Percentiles rank a stretch among this genome's conserved stretches.
Conservation (phyloP, 768 basidiomycete species). For the Royoungia palumana region DNA sequence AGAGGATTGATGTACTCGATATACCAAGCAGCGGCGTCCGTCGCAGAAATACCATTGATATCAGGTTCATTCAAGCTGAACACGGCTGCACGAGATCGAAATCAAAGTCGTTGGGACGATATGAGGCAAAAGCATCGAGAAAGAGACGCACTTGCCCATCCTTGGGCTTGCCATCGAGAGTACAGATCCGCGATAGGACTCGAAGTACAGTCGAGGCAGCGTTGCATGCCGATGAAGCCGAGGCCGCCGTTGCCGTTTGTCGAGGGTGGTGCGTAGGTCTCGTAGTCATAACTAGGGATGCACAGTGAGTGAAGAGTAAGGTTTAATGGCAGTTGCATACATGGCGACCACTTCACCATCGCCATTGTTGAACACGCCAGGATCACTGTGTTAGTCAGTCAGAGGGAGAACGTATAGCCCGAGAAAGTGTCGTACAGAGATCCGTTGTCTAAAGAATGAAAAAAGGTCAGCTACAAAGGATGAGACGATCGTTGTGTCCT, state of each 20-base stretch:
- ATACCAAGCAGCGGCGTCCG: conserved; percentile 35
- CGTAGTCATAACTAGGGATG: conserved; percentile 35
- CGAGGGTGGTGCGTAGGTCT: conserved; percentile 34
- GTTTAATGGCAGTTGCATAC: conserved; percentile 13
- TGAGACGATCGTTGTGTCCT: background rate
- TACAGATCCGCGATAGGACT: conserved; percentile 33
- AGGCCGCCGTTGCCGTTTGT: conserved; percentile 36
- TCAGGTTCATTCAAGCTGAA: conserved; percentile 39
- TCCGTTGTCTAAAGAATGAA: conserved; percentile 20
- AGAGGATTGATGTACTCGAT: conserved; percentile 36
- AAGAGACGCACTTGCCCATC: conserved; percentile 30
- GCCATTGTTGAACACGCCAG: conserved; percentile 33
- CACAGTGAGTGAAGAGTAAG: background rate
- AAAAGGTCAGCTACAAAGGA: background rate
- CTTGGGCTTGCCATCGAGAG: conserved; percentile 31
- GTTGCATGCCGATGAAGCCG: conserved; percentile 39
- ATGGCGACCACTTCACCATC: conserved; percentile 34
- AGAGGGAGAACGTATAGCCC: background rate
- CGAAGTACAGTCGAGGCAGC: conserved; percentile 35
- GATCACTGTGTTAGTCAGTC: conserved; percentile 19
- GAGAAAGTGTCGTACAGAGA: conserved; percentile 25
- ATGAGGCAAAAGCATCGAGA: no score
- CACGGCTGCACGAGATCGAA: conserved; percentile 21
- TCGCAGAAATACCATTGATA: conserved; percentile 26
- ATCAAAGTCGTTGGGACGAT: background rate